A percentile compares a stretch with the other conserved stretches of the same genome.
phyloP scores from a whole-genome alignment of 441 rosid genomes.

The Gossypium lobatum region DNA sequence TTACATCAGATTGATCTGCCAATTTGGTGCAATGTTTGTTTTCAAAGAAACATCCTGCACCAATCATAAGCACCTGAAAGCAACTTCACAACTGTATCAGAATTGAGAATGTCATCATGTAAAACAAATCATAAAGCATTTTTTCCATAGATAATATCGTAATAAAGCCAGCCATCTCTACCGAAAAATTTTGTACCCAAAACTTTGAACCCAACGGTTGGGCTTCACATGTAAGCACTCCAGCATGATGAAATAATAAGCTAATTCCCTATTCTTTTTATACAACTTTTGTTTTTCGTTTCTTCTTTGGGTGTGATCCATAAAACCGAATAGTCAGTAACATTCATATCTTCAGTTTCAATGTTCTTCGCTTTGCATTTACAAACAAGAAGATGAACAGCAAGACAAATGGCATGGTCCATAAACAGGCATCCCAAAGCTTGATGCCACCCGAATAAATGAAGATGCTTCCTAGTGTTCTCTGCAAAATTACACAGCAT shows the following conservation, averaged over 20 bases:
- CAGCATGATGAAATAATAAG: not conserved
- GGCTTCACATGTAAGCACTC: not conserved
- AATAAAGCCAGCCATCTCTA: not conserved
- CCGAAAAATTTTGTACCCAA: not conserved
- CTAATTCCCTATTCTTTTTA: constrained; percentile 7
- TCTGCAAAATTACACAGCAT: constrained; percentile 32
- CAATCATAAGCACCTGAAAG: constrained; percentile 5
- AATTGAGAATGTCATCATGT: not conserved
- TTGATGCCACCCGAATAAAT: constrained; percentile 26
- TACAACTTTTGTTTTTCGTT: not conserved
- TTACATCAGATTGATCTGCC: not conserved
- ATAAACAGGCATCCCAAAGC: constrained; percentile 34
- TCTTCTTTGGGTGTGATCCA: constrained; percentile 8
- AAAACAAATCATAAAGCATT: not conserved
- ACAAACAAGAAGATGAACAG: constrained; percentile 39
- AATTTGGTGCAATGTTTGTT: not conserved
- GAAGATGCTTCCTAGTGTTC: constrained; percentile 29
- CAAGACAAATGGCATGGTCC: constrained; percentile 31
- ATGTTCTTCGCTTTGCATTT: constrained; percentile 65
- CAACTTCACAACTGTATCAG: not conserved
- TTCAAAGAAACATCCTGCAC: constrained; percentile 3
- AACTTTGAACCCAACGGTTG: not conserved
- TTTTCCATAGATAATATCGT: not conserved
- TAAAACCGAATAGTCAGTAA: not conserved
- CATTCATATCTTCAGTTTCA: constrained; percentile 61